Conservation (phyloP, 73 alveolate genomes). For the Effrenium voratum region DNA sequence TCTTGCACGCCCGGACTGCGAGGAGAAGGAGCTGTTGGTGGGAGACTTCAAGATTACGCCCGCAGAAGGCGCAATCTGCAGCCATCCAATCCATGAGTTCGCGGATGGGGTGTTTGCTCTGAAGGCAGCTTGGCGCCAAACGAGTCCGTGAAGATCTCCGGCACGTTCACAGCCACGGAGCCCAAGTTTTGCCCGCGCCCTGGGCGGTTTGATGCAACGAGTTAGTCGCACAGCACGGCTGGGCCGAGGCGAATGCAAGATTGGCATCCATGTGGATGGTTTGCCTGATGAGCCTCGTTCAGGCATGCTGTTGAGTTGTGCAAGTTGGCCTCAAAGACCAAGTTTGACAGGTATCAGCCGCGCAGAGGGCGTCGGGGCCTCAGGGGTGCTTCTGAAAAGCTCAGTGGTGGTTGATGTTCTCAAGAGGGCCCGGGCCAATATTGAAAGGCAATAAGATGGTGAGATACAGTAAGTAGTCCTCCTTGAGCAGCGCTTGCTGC, state of each 20-base stretch:
- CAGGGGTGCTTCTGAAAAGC: too few relatives aligned
- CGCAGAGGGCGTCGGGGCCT: slow-evolving; percentile 21
- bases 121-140: slow-evolving; percentile 57
- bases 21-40: background rate
- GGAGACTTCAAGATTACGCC: slow-evolving; percentile 79
- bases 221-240: background rate
- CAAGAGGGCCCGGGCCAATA: too few relatives aligned
- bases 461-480: too few relatives aligned
- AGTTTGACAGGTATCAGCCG: background rate
- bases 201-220: background rate
- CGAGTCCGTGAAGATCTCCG: slow-evolving; percentile 41
- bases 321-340: background rate
- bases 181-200: slow-evolving; percentile 39
- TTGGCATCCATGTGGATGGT: slow-evolving; percentile 89
- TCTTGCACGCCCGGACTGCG: background rate
- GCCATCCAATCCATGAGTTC: background rate
- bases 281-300: slow-evolving; percentile 42
- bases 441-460: too few relatives aligned
- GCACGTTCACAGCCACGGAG: slow-evolving; percentile 81
- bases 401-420: too few relatives aligned
- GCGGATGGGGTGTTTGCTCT: background rate
- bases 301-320: background rate
- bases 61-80: slow-evolving; percentile 9
- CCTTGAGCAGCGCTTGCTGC: too few relatives aligned
- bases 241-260: slow-evolving; percentile 42